Percentiles rank a stretch among this genome's conserved stretches.
Evolutionary conservation across 108 stramenopile genomes (phyloP).

Genomic region (Cyclotella kingstonii): DNA sequence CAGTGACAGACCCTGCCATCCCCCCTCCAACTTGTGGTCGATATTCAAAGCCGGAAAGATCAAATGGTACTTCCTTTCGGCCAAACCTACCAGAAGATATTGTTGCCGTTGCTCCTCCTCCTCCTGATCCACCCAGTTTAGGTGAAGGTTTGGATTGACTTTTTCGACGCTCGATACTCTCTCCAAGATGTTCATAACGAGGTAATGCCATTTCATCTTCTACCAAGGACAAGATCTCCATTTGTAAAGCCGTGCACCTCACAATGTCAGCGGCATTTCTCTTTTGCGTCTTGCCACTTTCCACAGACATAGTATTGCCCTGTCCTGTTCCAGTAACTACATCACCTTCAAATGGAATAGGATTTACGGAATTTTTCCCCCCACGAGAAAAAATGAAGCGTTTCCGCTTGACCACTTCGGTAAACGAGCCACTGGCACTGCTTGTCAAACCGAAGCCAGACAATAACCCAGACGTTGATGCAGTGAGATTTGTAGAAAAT

Average conservation of each 20-base stretch:
- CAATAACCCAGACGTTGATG: too few species aligned
- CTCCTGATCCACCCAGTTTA: slow-evolving; percentile 3
- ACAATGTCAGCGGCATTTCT: slow-evolving; percentile 27
- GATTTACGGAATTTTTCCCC: too few species aligned
- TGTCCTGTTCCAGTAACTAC: too few species aligned
- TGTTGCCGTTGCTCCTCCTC: background rate
- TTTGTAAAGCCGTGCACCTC: slow-evolving; percentile 12
- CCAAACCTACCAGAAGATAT: slow-evolving; percentile 38
- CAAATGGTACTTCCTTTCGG: slow-evolving; percentile 19
- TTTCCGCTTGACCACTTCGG: too few species aligned
- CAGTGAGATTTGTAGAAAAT: too few species aligned
- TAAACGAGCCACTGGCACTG: too few species aligned
- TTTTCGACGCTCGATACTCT: background rate
- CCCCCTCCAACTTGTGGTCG: slow-evolving; percentile 5
- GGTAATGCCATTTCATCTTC: slow-evolving; percentile 45
- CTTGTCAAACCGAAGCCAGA: too few species aligned
- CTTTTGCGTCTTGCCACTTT: slow-evolving; percentile 3
- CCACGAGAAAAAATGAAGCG: too few species aligned
- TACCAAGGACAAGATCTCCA: slow-evolving; percentile 38
- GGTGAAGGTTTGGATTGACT: slow-evolving; percentile 13
- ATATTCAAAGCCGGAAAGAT: slow-evolving; percentile 43
- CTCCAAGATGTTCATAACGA: slow-evolving; percentile 9
- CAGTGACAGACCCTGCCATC: slow-evolving; percentile 16
- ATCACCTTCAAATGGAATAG: too few species aligned
- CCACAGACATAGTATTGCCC: too few species aligned